phyloP scores from a whole-genome alignment of 2,329 filamentous ascomycete genomes.

The Chaetoscypha palmicola region DNA sequence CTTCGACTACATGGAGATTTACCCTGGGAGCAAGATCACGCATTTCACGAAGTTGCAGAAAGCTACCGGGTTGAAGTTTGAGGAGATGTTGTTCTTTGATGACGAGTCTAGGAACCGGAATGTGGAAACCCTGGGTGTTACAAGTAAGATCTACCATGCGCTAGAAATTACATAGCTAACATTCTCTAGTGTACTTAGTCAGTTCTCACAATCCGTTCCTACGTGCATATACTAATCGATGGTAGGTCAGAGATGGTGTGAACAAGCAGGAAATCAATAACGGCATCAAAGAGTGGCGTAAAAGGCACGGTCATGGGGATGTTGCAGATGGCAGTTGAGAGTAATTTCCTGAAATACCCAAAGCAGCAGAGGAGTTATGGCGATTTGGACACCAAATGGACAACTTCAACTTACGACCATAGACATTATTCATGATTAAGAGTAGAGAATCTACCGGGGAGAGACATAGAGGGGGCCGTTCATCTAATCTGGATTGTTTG shows the following conservation, averaged over 20 bases:
- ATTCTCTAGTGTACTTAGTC: slow-evolving; percentile 72
- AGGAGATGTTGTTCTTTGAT: slow-evolving; percentile 94
- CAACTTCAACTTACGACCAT: too few species aligned
- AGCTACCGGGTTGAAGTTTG: slow-evolving; percentile 62
- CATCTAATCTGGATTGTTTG: too few species aligned
- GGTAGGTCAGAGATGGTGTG: slow-evolving; percentile 55
- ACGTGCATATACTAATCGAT: not conserved
- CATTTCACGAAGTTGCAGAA: slow-evolving; percentile 73
- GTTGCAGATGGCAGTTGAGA: not conserved
- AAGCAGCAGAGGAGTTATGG: too few species aligned
- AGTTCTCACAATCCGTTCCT: too few species aligned
- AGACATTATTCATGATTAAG: too few species aligned
- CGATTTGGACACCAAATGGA: too few species aligned
- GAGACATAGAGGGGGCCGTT: too few species aligned
- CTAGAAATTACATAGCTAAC: not conserved
- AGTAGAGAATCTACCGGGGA: too few species aligned
- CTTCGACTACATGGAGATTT: slow-evolving; percentile 60
- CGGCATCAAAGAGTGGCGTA: slow-evolving; percentile 76
- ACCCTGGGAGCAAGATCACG: slow-evolving; percentile 73
- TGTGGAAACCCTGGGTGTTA: slow-evolving; percentile 63
- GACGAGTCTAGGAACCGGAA: slow-evolving; percentile 84
- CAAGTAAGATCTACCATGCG: slow-evolving; percentile 10
- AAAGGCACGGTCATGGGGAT: slow-evolving; percentile 36
- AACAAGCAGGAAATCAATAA: slow-evolving; percentile 69
- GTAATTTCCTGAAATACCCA: not conserved